Base-by-base conservation (phyloP, 1,284 basidiomycete species). In the Somion occarium region DNA sequence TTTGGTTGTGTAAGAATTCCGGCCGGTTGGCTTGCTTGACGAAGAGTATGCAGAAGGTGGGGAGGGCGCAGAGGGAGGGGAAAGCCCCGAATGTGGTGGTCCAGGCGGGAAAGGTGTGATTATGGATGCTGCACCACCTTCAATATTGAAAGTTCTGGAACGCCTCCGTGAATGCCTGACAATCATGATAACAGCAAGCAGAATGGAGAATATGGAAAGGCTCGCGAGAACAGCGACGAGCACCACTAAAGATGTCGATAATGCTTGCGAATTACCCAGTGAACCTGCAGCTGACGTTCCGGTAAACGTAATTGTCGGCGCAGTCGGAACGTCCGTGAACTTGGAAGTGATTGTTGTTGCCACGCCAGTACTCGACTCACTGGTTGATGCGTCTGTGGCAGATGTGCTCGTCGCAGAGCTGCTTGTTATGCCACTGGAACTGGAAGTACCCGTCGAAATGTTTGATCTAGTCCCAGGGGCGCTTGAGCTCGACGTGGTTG, bases 221-320 rank as follows among this genome's bases (percentile, higher is more conserved):
- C 59, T 58, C 46, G 64, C 61, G 24, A 59, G 37, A 23, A 64
- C 54, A 5, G 61, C 58, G 23, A 66, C 58, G 45, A 57, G 56
- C 46, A 61, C 63, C 46, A 67, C 62, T 12, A 63, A 48, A n/a
- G 60, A 48, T n/a, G 56, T 57, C 18, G 64, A 56, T 9, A 62
- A 52, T 12, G 4, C 3, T 30, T 26, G 15, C 13, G 22, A 25
- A 12, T 22, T 13, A 1, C 53, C 58, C 7, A 48, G 46, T 24
- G 25, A 18, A 38, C 18, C 49, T 3, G 55, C 41, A 2, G 38
- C 26, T 5, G 54, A 37, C 5, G 51, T 18, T 9, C 25, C 20
- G 12, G 13, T 13, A 38, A 34, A 37, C 37, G 42, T 46, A 38
- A 49, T 2, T 41, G 20, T 27, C 7, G 44, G 22, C 25, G 25